Evolutionary conservation across 768 basidiomycete genomes (phyloP).

Genomic region (Nidula microcarpa): DNA sequence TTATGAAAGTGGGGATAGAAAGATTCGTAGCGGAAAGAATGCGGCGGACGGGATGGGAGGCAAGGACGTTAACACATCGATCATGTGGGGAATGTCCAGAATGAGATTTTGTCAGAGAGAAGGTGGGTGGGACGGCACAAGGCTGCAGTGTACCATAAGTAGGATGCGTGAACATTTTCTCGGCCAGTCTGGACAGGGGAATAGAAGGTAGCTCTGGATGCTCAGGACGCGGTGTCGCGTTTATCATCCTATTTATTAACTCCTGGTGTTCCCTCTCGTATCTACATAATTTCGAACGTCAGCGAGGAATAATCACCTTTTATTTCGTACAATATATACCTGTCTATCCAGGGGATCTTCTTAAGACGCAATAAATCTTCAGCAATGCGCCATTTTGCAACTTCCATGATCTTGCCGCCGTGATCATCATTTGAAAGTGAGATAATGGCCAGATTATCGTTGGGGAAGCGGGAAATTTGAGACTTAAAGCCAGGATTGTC

Average conservation of each 20-base stretch:
- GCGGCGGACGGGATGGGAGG: slow-evolving; percentile 19
- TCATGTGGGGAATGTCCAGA: not conserved
- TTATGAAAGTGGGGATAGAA: slow-evolving; percentile 26
- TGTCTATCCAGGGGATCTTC: slow-evolving; percentile 33
- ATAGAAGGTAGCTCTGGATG: slow-evolving; percentile 14
- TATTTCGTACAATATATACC: slow-evolving; percentile 14
- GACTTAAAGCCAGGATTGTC: slow-evolving; percentile 31
- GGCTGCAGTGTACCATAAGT: slow-evolving; percentile 30
- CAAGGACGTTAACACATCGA: slow-evolving; percentile 17
- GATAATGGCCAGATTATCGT: slow-evolving; percentile 34
- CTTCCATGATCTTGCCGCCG: slow-evolving; percentile 27
- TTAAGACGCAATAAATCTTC: slow-evolving; percentile 30
- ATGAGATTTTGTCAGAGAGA: not conserved
- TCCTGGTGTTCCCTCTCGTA: slow-evolving; percentile 19
- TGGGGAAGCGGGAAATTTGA: slow-evolving; percentile 27
- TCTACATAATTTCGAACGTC: slow-evolving; percentile 8
- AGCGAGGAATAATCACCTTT: no score
- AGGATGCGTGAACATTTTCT: slow-evolving; percentile 25
- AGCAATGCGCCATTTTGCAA: slow-evolving; percentile 33
- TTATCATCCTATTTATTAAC: slow-evolving; percentile 14
- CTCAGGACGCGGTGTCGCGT: slow-evolving; percentile 18
- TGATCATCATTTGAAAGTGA: slow-evolving; percentile 36
- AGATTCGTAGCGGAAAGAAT: slow-evolving; percentile 22
- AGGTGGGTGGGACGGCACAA: slow-evolving; percentile 19
- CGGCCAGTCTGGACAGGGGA: slow-evolving; percentile 16